Base-by-base conservation (phyloP, 306 rosid species). In the Prunus armeniaca region DNA sequence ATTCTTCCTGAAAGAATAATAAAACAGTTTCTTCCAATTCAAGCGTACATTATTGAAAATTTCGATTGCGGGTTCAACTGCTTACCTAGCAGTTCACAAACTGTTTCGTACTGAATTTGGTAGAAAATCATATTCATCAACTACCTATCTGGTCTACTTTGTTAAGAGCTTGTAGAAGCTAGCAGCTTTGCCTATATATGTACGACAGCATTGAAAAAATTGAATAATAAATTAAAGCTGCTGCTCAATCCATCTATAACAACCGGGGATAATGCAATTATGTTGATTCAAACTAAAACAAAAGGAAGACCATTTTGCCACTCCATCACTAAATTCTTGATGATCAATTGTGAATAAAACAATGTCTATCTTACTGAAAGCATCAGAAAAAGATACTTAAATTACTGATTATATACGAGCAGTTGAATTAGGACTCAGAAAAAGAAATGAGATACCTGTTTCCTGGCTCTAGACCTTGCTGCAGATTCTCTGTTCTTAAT, bases 401-500 rank as follows among this genome's bases (percentile, higher is more conserved):
- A 12, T 60, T 11, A 47, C 15, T 14, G 65, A 22, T 27, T 38
- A 4, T 4, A 13, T 13, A 27, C 9, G 28, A 34, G 67, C 43
- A 63, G 67, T 9, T 63, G 67, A 63, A 63, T 30, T 3, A 52
- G 17, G 5, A 14, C 20, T 7, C 2, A 8, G 47, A 10, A 7
- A 5, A 65, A 3, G 11, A 24, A 60, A 41, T 10, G 25, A 43
- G 8, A 13, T 28, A 92, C 97, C 95, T 95, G 98, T 89, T 92
- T 95, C 84, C 97, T 86, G 49, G 98, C 98, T 86, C 98, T 88
- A 22, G 98, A 95, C 78, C 98, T 89, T 3, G 97, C 97, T 0
- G 98, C 98, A 1, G 98, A 95, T 52, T 95, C 98, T 79, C 98
- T 85, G 68, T 92, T 95, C 90, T 95, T 92, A 25, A 95, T 95